Evolutionary conservation across 768 basidiomycete genomes (phyloP), one percentile per base, ranked within the genome.

Genomic region (Ramaria rubella): DNA sequence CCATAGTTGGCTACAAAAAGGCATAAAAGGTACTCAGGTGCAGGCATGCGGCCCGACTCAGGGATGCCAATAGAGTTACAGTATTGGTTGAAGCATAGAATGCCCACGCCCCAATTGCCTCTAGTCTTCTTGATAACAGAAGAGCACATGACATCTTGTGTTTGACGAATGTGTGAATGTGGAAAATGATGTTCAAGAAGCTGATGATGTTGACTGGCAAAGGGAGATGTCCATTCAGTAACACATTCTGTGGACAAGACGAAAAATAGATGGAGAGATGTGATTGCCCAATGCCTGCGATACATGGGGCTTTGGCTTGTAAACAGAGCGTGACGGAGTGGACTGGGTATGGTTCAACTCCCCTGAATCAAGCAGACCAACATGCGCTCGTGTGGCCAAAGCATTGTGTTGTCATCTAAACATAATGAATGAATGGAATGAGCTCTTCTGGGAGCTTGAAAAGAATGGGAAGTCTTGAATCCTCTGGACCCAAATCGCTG

Each of bases 51-150:
- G 0, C 23, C 34, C 1, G 58, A 61, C 52, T 75, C 69, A 0
- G 74, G 68, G 0, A 77, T 61, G 5, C 63, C 54, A 0, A 65
- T 48, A 26, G 64, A 69, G 15, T 74, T 68, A 30, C 73, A 75
- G 52, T 70, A 75, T 53, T 75, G 70, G n/a, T n/a, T n/a, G n/a
- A n/a, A n/a, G n/a, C n/a, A n/a, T n/a, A n/a, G n/a, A n/a, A n/a
- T n/a, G n/a, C 72, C 71, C 0, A 72, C 69, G 1, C 64, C 69
- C 43, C 73, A 74, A 24, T 23, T 24, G 44, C 14, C 57, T 52
- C 12, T 14, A 23, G 44, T 14, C 9, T 24, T 24, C 12, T 11
- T 9, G 23, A 14, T 9, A n/a, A n/a, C n/a, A n/a, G n/a, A n/a
- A n/a, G n/a, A n/a, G n/a, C n/a, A n/a, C n/a, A n/a, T n/a, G n/a